Conservation (phyloP, 495 filamentous ascomycete species). For the Neurospora sp. region DNA sequence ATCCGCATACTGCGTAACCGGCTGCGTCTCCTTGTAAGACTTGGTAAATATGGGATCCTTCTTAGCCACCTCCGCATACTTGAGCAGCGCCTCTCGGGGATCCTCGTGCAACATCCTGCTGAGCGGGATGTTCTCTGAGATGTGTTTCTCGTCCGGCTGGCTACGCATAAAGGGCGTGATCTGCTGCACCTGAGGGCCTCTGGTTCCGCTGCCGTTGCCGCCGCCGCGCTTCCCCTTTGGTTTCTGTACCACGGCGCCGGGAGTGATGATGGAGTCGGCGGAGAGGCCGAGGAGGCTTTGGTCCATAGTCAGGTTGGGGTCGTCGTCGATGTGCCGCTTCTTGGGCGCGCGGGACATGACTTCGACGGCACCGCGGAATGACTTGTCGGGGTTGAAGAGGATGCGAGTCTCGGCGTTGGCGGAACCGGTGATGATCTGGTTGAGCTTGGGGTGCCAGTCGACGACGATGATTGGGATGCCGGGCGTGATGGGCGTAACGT, state of each 20-base stretch:
- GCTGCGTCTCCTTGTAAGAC: slow-evolving; percentile 88
- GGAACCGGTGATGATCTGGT: slow-evolving; percentile 91
- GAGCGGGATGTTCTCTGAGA: slow-evolving; percentile 76
- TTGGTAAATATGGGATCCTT: slow-evolving; percentile 90
- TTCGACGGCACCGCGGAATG: slow-evolving; percentile 68
- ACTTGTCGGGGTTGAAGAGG: slow-evolving; percentile 79
- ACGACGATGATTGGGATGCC: slow-evolving; percentile 73
- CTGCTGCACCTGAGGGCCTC: slow-evolving; percentile 66
- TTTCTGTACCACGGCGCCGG: slow-evolving; percentile 37
- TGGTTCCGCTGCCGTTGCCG: slow-evolving; percentile 64
- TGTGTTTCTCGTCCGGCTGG: slow-evolving; percentile 82
- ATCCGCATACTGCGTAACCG: slow-evolving; percentile 83
- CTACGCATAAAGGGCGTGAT: slow-evolving; percentile 85
- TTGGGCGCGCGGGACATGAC: slow-evolving; percentile 93
- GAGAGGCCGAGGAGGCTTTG: slow-evolving; percentile 62
- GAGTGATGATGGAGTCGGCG: slow-evolving; percentile 68
- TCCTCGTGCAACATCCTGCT: slow-evolving; percentile 97
- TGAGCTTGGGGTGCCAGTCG: slow-evolving; percentile 86
- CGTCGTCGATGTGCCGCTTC: slow-evolving; percentile 87
- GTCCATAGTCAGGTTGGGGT: slow-evolving; percentile 75
- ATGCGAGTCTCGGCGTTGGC: slow-evolving; percentile 81
- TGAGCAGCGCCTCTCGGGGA: slow-evolving; percentile 83
- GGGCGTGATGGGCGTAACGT: slow-evolving; percentile 75
- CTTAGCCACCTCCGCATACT: slow-evolving; percentile 89
- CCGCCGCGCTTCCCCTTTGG: slow-evolving; percentile 35